Conservation (phyloP, 2,329 filamentous ascomycete genomes). For the Tolypocladium tundrense region DNA sequence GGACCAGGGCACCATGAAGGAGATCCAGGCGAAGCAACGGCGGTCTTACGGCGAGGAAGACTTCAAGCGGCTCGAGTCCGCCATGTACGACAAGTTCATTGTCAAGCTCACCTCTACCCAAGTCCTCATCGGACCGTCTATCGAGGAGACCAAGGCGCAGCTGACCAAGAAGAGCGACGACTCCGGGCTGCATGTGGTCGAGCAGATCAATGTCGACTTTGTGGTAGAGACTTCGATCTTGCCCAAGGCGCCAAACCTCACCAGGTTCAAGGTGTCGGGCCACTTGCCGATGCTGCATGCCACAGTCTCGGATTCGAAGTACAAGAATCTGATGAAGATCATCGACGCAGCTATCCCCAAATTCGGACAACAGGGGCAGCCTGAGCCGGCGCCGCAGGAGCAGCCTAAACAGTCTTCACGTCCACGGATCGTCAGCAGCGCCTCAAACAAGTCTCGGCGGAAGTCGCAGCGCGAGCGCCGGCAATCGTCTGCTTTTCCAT, state of each 20-base stretch:
- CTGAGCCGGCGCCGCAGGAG: slow-evolving; percentile 14
- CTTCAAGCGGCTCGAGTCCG: slow-evolving; percentile 72
- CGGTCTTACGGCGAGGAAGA: slow-evolving; percentile 83
- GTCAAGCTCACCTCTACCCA: slow-evolving; percentile 92
- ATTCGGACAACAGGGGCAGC: slow-evolving; percentile 39
- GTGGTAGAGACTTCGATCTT: slow-evolving; percentile 92
- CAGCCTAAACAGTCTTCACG: slow-evolving; percentile 18
- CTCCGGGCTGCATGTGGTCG: slow-evolving; percentile 77
- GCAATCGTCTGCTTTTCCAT: slow-evolving; percentile 64
- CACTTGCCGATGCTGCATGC: slow-evolving; percentile 88
- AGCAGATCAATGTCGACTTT: slow-evolving; percentile 96
- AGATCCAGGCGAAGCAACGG: slow-evolving; percentile 84
- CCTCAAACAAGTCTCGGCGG: slow-evolving; percentile 34
- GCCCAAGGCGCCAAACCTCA: slow-evolving; percentile 89
- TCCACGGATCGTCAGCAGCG: slow-evolving; percentile 34
- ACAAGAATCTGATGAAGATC: slow-evolving; percentile 92
- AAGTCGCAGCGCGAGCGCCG: slow-evolving; percentile 39
- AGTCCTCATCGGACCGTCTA: slow-evolving; percentile 85
- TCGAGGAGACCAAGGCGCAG: slow-evolving; percentile 80
- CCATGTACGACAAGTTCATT: slow-evolving; percentile 97
- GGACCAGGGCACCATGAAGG: slow-evolving; percentile 77
- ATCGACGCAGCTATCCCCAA: slow-evolving; percentile 93
- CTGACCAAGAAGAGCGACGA: slow-evolving; percentile 57
- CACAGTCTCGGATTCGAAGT: slow-evolving; percentile 87
- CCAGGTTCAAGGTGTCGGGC: slow-evolving; percentile 83